A percentile compares a stretch with the other conserved stretches of the same genome.
These are phyloP conservation scores for Venturia oleaginea DNA, from an alignment of 2,329 filamentous ascomycete genomes.

Conservation along the genomic window DNA sequence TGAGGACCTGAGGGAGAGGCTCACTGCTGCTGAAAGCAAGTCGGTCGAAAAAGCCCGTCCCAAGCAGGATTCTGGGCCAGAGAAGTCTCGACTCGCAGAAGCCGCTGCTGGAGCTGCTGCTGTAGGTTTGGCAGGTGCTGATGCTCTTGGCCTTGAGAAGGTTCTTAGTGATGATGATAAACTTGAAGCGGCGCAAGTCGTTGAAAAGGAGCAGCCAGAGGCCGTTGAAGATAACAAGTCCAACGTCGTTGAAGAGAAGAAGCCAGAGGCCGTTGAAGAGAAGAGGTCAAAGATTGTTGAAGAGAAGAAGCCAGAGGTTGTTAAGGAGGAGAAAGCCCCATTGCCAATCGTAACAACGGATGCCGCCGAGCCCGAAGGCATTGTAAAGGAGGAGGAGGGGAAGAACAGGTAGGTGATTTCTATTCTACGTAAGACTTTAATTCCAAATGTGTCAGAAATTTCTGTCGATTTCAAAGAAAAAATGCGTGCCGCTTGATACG, in stretches of 20 bases:
- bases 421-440: too few relatives aligned
- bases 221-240: background rate
- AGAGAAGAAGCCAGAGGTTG: background rate
- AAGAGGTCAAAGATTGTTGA: background rate
- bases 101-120: background rate
- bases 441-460: too few relatives aligned
- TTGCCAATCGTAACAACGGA: background rate
- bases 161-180: background rate
- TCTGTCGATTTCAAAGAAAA: too few relatives aligned
- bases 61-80: background rate
- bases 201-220: background rate
- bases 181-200: background rate
- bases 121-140: background rate
- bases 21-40: background rate
- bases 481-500: background rate
- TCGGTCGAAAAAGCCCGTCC: background rate
- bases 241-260: background rate
- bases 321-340: background rate
- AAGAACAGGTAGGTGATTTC: background rate
- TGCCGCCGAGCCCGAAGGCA: background rate
- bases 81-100: background rate
- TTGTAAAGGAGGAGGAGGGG: background rate
- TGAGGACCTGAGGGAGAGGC: background rate
- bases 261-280: background rate
- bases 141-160: slow-evolving; percentile 1